A percentile compares a stretch with the other conserved stretches of the same genome.
These are phyloP conservation scores for Exophiala sp. DNA, from an alignment of 2,329 filamentous ascomycete genomes.

Conservation along the genomic window DNA sequence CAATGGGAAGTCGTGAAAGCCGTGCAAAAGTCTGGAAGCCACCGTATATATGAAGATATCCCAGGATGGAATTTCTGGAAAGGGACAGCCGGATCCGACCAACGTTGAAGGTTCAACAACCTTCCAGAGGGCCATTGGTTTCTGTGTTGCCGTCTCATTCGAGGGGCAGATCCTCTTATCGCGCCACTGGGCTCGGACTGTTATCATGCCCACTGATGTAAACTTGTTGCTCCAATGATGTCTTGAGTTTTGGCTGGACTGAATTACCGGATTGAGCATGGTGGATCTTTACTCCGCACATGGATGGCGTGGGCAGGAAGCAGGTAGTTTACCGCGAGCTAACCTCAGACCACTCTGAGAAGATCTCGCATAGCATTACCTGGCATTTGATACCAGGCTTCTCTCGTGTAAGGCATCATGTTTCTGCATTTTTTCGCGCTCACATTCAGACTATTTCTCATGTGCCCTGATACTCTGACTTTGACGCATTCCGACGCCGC, in stretches of 20 bases:
- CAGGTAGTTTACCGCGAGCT: slow-evolving; percentile 2
- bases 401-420: background rate
- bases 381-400: background rate
- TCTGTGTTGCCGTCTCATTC: background rate
- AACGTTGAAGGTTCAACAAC: background rate
- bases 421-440: background rate
- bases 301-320: background rate
- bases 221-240: slow-evolving; percentile 13
- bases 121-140: background rate
- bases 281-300: slow-evolving; percentile 10
- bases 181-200: background rate
- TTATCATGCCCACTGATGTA: slow-evolving; percentile 20
- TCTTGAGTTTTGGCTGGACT: slow-evolving; percentile 8
- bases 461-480: background rate
- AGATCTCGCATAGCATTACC: background rate
- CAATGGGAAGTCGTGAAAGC: background rate
- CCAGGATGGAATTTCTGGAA: slow-evolving; percentile 11
- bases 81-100: slow-evolving; percentile 5
- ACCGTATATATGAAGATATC: slow-evolving; percentile 5
- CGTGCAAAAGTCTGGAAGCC: background rate
- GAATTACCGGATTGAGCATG: slow-evolving; percentile 16
- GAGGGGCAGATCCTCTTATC: background rate
- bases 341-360: background rate
- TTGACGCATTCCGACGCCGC: slow-evolving; percentile 47
- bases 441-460: background rate